Evolutionary conservation across 306 rosid species (phyloP), one percentile per base, ranked within the genome.

Genomic region (Lablab purpureus): DNA sequence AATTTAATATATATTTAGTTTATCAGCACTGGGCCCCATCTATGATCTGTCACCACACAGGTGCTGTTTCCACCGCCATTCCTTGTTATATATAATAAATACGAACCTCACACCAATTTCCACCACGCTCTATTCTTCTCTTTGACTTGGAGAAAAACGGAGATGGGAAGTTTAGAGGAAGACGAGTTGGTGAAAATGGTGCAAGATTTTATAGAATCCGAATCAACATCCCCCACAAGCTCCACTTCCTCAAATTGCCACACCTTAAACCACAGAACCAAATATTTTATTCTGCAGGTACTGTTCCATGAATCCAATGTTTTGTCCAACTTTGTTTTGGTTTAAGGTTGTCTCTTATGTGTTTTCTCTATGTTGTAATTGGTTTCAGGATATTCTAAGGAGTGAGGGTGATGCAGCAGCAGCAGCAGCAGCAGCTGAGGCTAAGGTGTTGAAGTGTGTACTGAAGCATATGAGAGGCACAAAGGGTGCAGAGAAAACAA

Each of bases 201-300:
- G 28, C 86, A 84, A 77, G 97, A 90, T 68, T 92, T 92, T 70
- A 90, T 92, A 21, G 97, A 92, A 72, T 92, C 91, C 1, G 89
- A 88, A 65, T 49, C 92, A 22, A 41, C 87, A 1, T 52, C 88
- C 15, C 19, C 82, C 17, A 55, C 76, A n/a, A 76, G 1, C 54
- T 73, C 84, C 73, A 40, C 84, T 79, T 79, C 89, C 68, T 78
- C 86, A 23, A 79, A 76, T 13, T 79, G 71, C 70, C 83, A 71
- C 67, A 58, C 89, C 55, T 72, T 80, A 4, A 46, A 10, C 25
- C 84, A 84, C 75, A 77, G 32, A 76, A 71, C 83, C 81, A 85
- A 84, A 17, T 71, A 73, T 76, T 75, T 84, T 70, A 79, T 68
- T 71, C 78, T 92, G 65, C 89, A 87, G 90, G 97, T 91, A 54